Evolutionary conservation across 768 basidiomycete genomes (phyloP), one percentile per base, ranked within the genome.

Genomic region (Tricholomella constricta): DNA sequence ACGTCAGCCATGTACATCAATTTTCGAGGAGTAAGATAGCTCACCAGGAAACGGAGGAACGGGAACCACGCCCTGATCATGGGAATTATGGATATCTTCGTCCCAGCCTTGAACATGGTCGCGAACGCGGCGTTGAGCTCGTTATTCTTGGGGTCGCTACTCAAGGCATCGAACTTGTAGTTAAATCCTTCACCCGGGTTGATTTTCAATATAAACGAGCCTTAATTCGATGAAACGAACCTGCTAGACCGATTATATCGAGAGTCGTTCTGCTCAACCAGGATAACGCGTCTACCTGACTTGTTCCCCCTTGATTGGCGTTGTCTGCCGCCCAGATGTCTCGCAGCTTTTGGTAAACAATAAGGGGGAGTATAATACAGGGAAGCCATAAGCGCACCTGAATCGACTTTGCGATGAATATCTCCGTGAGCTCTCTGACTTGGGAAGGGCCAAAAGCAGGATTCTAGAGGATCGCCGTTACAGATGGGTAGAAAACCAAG

Each of bases 211-310:
- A n/a, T n/a, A n/a, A n/a, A n/a, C n/a, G n/a, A n/a, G n/a, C n/a
- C n/a, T n/a, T n/a, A n/a, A n/a, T n/a, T n/a, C n/a, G n/a, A n/a
- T n/a, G 11, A 41, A 23, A 79, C 57, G 67, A 73, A 60, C 87
- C 84, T 69, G 74, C 85, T 27, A 87, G 71, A 14, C 89, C 89
- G 47, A 94, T 91, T 46, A 89, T 79, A 54, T 91, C 91, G 9
- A 91, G 72, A 2, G 89, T 89, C 37, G 81, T 78, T 52, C 80
- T 81, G 42, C 80, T 83, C 3, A 91, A 71, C 81, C 84, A 89
- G 3, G 75, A 70, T 31, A 87, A 70, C 2, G 84, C 80, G 32
- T 94, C 85, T 26, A 90, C 71, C 6, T 67, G 68, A 4, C 56
- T 67, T 2, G 17, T 40, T 20, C 51, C 48, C 2, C 52, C 52